phyloP scores from a whole-genome alignment of 176 grass and related monocot species.

The Tuctoria greenei region DNA sequence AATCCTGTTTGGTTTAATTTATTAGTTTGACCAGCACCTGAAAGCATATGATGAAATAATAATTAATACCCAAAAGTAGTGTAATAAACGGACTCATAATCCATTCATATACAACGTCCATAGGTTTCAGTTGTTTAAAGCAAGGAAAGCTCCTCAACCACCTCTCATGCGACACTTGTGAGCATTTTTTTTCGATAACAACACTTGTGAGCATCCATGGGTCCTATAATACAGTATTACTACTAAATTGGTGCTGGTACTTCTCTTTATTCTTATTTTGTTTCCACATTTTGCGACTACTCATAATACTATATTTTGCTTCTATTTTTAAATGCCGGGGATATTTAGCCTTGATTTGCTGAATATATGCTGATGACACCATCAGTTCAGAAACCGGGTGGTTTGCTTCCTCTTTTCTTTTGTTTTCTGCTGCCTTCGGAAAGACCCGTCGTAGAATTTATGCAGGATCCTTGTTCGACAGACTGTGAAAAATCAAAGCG shows the following conservation, averaged over 20 bases:
- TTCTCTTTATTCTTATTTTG: conserved; percentile 13
- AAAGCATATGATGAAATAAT: not conserved
- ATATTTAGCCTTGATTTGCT: conserved; percentile 22
- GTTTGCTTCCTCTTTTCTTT: not conserved
- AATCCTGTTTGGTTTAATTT: not conserved
- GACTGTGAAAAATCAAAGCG: conserved; percentile 28
- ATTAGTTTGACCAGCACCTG: conserved; percentile 18
- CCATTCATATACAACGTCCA: not conserved
- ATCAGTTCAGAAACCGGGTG: conserved; percentile 6
- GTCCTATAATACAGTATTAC: not conserved
- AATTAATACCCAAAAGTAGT: not conserved
- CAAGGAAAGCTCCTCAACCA: not conserved
- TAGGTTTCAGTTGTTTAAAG: conserved; percentile 9
- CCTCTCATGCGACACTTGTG: conserved; percentile 14
- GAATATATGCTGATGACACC: conserved; percentile 39
- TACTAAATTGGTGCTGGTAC: not conserved
- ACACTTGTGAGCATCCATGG: conserved; percentile 6
- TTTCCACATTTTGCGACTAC: conserved; percentile 11
- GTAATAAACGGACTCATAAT: not conserved
- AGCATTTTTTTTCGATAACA: not conserved
- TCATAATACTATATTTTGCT: not conserved
- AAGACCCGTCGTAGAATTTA: not conserved
- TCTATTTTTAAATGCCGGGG: not conserved
- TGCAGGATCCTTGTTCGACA: conserved; percentile 6
- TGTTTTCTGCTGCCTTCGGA: not conserved